Percentiles rank a stretch among this genome's conserved stretches.
Evolutionary conservation across 495 filamentous ascomycete genomes (phyloP).

Genomic region (Neohortaea acidophila): DNA sequence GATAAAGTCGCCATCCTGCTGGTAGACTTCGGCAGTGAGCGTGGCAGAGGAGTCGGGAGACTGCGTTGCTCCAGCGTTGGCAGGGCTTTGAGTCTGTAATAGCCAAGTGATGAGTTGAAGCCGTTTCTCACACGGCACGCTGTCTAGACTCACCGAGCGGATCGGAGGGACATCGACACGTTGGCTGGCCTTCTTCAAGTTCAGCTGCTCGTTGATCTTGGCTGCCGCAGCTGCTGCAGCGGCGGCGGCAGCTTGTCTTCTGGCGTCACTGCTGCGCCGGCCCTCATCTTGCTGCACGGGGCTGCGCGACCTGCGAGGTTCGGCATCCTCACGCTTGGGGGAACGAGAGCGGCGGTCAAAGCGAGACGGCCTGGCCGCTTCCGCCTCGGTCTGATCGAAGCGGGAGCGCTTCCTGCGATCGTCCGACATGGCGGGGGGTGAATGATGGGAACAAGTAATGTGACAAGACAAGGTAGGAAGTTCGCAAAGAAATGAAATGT

Average conservation of each 20-base stretch:
- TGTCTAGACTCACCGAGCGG: conserved; percentile 45
- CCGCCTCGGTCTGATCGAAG: conserved; percentile 77
- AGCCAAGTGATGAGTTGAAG: neutral
- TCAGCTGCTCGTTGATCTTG: conserved; percentile 81
- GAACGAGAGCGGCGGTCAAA: conserved; percentile 82
- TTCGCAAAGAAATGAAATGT: no score
- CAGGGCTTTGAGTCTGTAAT: conserved; percentile 26
- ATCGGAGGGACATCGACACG: conserved; percentile 90
- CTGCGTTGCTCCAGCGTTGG: conserved; percentile 34
- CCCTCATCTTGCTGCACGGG: conserved; percentile 47
- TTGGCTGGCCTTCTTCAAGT: conserved; percentile 83
- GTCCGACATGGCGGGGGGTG: conserved; percentile 50
- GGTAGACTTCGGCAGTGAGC: conserved; percentile 76
- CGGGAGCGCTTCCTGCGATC: conserved; percentile 75
- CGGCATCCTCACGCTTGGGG: conserved; percentile 43
- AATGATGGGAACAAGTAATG: conserved; percentile 30
- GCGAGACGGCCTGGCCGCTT: conserved; percentile 52
- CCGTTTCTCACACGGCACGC: neutral
- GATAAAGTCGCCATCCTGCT: conserved; percentile 91
- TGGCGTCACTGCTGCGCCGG: conserved; percentile 34
- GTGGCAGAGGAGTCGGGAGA: conserved; percentile 37
- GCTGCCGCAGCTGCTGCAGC: conserved; percentile 85
- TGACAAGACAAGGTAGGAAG: no score
- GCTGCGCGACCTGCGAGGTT: conserved; percentile 61
- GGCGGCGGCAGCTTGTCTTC: conserved; percentile 39